phyloP scores from a whole-genome alignment of 805 yeast species.

The Wickerhamiella hasegawae region DNA sequence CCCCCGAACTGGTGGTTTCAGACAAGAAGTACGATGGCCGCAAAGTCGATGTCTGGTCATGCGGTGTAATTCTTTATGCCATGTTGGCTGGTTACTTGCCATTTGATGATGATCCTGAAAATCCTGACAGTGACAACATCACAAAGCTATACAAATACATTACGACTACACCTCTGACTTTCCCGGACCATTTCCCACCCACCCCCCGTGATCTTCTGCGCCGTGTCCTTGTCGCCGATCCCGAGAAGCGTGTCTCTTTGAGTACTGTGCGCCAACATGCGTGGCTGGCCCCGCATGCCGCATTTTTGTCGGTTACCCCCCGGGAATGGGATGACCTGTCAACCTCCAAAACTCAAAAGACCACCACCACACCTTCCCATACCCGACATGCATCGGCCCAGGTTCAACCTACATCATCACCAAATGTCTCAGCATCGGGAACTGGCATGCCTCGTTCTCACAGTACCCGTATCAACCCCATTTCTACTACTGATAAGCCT shows the following conservation, averaged over 20 bases:
- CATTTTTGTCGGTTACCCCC: slow-evolving; percentile 70
- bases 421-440: neutral
- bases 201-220: slow-evolving; percentile 81
- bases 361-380: slow-evolving; percentile 2
- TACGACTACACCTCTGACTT: slow-evolving; percentile 78
- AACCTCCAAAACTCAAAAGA: slow-evolving; percentile 1
- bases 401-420: neutral
- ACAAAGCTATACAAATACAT: slow-evolving; percentile 82
- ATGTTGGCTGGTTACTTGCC: slow-evolving; percentile 96
- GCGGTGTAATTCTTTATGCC: slow-evolving; percentile 89
- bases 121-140: slow-evolving; percentile 92
- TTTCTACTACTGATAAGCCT: neutral
- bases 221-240: slow-evolving; percentile 69
- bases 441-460: neutral
- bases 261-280: slow-evolving; percentile 62
- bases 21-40: slow-evolving; percentile 79
- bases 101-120: slow-evolving; percentile 91
- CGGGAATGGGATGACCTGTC: slow-evolving; percentile 65
- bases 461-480: neutral
- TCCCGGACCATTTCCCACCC: slow-evolving; percentile 86
- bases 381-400: slow-evolving; percentile 4
- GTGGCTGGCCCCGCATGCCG: slow-evolving; percentile 77
- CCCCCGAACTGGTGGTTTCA: slow-evolving; percentile 87
- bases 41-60: slow-evolving; percentile 93
- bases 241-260: slow-evolving; percentile 54